Evolutionary conservation across 1,139 yeast genomes (phyloP).

Genomic region (Blastobotrys apis): DNA sequence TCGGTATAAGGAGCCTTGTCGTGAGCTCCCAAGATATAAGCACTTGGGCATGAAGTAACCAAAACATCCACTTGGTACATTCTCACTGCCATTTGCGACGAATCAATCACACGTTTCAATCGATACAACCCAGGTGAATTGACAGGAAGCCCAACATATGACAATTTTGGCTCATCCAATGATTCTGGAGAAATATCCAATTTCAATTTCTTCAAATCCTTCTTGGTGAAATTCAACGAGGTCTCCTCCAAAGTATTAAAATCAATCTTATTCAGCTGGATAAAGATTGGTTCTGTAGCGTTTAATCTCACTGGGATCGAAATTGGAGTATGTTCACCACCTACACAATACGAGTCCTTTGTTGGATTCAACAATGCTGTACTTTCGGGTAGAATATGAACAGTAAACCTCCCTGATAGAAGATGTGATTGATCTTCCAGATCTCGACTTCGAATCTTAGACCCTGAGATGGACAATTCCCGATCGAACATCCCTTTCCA

Average conservation of each 20-base stretch:
- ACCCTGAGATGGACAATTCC: constrained; percentile 68
- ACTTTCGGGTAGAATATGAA: constrained; percentile 87
- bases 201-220: constrained; percentile 43
- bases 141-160: constrained; percentile 56
- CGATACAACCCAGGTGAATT: constrained; percentile 69
- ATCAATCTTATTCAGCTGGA: constrained; percentile 63
- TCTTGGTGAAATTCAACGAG: constrained; percentile 51
- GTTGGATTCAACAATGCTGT: constrained; percentile 81
- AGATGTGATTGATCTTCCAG: constrained; percentile 63
- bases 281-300: constrained; percentile 66
- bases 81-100: constrained; percentile 59
- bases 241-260: constrained; percentile 50
- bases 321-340: constrained; percentile 35
- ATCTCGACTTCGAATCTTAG: constrained; percentile 38
- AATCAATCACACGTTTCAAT: constrained; percentile 60
- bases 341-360: constrained; percentile 57
- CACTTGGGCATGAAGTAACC: constrained; percentile 75
- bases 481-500: constrained; percentile 50
- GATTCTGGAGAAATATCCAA: constrained; percentile 39
- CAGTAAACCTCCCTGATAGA: constrained; percentile 79
- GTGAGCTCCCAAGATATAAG: constrained; percentile 40
- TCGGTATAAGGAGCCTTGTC: constrained; percentile 31
- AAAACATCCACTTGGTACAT: constrained; percentile 60
- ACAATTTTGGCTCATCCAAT: constrained; percentile 28
- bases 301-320: constrained; percentile 74